phyloP scores from a whole-genome alignment of 2,329 filamentous ascomycete species.

The Ceratocystis destructans region DNA sequence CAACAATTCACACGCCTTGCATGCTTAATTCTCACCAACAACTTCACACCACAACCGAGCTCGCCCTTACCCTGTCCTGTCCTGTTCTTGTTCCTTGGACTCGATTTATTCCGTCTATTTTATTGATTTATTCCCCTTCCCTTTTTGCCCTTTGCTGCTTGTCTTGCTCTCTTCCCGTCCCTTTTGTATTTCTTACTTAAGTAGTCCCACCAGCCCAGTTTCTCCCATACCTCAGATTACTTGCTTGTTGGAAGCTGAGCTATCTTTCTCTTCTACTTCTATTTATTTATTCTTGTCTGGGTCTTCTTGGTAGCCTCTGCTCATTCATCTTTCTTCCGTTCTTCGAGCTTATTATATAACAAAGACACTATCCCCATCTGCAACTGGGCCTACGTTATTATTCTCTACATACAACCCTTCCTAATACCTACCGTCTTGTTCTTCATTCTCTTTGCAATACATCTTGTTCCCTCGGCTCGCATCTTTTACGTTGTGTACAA shows the following conservation, averaged over 20 bases:
- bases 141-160: conserved; percentile 4
- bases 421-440: conserved; percentile 1
- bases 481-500: background rate
- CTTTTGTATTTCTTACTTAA: conserved; percentile 5
- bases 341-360: background rate
- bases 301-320: conserved; percentile 10
- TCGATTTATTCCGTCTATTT: too few species aligned
- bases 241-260: background rate
- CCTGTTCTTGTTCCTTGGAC: conserved; percentile 5
- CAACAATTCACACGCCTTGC: background rate
- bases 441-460: background rate
- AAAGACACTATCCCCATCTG: conserved; percentile 7
- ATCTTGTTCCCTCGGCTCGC: background rate
- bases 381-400: conserved; percentile 6
- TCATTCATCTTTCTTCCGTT: background rate
- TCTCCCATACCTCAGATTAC: background rate
- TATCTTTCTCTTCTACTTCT: conserved; percentile 2
- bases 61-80: conserved; percentile 13
- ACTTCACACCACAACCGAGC: background rate
- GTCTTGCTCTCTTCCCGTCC: conserved; percentile 1
- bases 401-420: conserved; percentile 6
- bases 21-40: conserved; percentile 1
- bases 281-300: background rate
- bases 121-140: conserved; percentile 16
- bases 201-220: conserved; percentile 1